Percentiles rank a stretch among this genome's conserved stretches.
Conservation (phyloP, 2,329 filamentous ascomycete genomes). For the Cladosporium halotolerans region DNA sequence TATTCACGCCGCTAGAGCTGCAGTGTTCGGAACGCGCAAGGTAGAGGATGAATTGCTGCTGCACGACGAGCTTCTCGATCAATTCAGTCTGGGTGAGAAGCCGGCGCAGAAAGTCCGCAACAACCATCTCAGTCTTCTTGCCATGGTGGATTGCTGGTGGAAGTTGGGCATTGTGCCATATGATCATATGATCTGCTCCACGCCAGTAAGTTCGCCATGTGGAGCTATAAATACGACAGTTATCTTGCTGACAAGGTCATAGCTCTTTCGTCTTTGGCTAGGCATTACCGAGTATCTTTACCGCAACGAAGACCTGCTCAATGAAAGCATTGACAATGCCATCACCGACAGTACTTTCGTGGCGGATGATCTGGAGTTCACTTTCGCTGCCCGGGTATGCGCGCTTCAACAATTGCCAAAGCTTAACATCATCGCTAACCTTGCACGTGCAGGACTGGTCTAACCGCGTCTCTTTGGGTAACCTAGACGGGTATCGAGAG, state of each 20-base stretch:
- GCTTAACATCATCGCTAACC: slow-evolving; percentile 20
- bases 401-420: neutral
- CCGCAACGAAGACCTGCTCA: slow-evolving; percentile 70
- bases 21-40: slow-evolving; percentile 52
- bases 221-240: too few species aligned
- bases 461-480: slow-evolving; percentile 81
- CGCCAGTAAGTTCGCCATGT: slow-evolving; percentile 53
- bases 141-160: slow-evolving; percentile 98
- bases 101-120: slow-evolving; percentile 68
- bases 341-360: slow-evolving; percentile 87
- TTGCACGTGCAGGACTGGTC: slow-evolving; percentile 63
- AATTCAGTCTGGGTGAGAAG: slow-evolving; percentile 72
- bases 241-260: neutral
- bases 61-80: slow-evolving; percentile 74
- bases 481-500: slow-evolving; percentile 89
- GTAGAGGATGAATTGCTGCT: slow-evolving; percentile 61
- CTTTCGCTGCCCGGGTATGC: slow-evolving; percentile 75
- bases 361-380: slow-evolving; percentile 95
- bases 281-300: slow-evolving; percentile 97
- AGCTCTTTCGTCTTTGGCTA: slow-evolving; percentile 89
- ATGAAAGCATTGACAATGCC: slow-evolving; percentile 78
- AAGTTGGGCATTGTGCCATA: slow-evolving; percentile 90
- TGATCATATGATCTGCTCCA: slow-evolving; percentile 99
- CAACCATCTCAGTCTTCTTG: slow-evolving; percentile 86
- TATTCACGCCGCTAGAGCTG: slow-evolving; percentile 72